phyloP scores from a whole-genome alignment of 148 eudicot species.

The Amaranthus palmeri region DNA sequence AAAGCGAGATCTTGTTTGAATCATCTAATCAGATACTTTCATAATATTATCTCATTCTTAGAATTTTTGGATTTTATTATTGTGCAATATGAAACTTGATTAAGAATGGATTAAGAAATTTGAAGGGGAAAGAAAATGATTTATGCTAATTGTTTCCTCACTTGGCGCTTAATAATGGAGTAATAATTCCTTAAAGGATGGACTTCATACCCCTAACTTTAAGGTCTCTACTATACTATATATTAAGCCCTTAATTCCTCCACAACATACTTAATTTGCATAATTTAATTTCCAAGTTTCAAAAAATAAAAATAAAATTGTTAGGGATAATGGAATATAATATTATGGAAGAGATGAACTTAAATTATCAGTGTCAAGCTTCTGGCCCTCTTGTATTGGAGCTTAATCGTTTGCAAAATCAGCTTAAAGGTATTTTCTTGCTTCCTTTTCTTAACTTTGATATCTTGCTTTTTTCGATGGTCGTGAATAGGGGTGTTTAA shows the following conservation, averaged over 20 bases:
- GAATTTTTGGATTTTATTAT: too few relatives aligned
- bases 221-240: slow-evolving; percentile 8
- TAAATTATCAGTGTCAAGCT: slow-evolving; percentile 33
- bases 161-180: slow-evolving; percentile 35
- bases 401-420: slow-evolving; percentile 61
- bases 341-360: slow-evolving; percentile 26
- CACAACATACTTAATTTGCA: neutral
- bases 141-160: slow-evolving; percentile 12
- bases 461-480: neutral
- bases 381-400: slow-evolving; percentile 62
- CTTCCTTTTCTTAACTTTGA: neutral
- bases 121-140: slow-evolving; percentile 18
- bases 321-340: slow-evolving; percentile 3
- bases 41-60: too few relatives aligned
- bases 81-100: neutral
- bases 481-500: neutral
- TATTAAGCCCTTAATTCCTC: slow-evolving; percentile 5
- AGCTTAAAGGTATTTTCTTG: slow-evolving; percentile 31
- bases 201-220: slow-evolving; percentile 23
- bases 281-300: neutral
- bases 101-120: slow-evolving; percentile 17
- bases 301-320: slow-evolving; percentile 20
- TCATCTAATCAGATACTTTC: too few relatives aligned
- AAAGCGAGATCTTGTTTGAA: too few relatives aligned
- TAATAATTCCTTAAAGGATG: slow-evolving; percentile 37